Percentiles rank a stretch among this genome's conserved stretches.
Conservation (phyloP, 1,284 basidiomycete species). For the Cutaneotrichosporon mucoides region DNA sequence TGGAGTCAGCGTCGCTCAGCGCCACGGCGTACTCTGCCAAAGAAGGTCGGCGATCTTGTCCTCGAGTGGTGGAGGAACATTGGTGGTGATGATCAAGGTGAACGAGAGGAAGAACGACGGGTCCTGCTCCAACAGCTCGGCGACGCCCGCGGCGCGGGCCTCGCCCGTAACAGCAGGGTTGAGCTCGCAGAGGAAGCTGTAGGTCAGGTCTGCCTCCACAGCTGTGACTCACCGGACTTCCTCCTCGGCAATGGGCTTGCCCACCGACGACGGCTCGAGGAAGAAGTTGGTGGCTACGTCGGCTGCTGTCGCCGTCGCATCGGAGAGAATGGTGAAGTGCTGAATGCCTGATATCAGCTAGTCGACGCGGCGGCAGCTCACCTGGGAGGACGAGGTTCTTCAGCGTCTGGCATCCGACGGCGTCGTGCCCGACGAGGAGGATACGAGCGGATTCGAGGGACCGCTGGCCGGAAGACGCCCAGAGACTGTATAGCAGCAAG, state of each 20-base stretch:
- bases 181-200: conserved; percentile 66
- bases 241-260: conserved; percentile 73
- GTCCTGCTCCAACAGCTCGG: conserved; percentile 58
- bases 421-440: conserved; percentile 72
- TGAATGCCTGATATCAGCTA: conserved; percentile 61
- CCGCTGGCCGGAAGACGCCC: conserved; percentile 91
- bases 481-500: conserved; percentile 58
- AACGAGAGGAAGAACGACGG: conserved; percentile 58
- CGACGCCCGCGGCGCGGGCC: conserved; percentile 60
- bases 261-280: conserved; percentile 70
- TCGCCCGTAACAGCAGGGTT: conserved; percentile 78
- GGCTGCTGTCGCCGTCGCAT: conserved; percentile 58
- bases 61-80: conserved; percentile 60
- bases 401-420: conserved; percentile 76
- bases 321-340: conserved; percentile 81
- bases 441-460: conserved; percentile 81
- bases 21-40: conserved; percentile 63
- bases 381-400: conserved; percentile 94
- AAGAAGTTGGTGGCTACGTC: conserved; percentile 98
- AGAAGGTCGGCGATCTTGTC: conserved; percentile 61
- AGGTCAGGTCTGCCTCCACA: conserved; percentile 1
- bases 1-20: conserved; percentile 17
- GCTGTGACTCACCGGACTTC: conserved; percentile 56
- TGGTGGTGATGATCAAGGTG: conserved; percentile 79
- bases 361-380: conserved; percentile 18